Base-by-base conservation (phyloP, 257 asterid genomes). In the Gynochthodes officinalis region DNA sequence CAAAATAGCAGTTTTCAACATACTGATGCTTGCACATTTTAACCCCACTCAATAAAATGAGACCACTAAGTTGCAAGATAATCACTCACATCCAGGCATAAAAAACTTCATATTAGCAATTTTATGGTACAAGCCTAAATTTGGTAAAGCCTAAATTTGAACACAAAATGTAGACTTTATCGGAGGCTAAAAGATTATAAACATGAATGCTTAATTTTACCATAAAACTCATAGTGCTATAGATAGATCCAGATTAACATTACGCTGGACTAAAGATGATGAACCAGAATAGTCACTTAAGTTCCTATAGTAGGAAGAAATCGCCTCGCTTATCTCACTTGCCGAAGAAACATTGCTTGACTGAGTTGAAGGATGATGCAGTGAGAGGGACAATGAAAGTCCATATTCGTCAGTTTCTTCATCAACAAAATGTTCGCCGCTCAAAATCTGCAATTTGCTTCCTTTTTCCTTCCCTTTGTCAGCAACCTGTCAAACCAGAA, bases 241-340 rank as follows among this genome's bases (percentile, higher is more conserved):
- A 28, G 97, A 89, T 25, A 91, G 87, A 72, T 87, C 86, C 19
- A 91, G 84, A 80, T 86, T 82, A 62, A 87, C 69, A 27, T 28
- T 35, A 62, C 43, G 76, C 2, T 75, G 71, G 52, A 43, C 66
- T 16, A 73, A 70, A 2, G 59, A 55, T 76, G 84, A 77, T 59
- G 5, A 28, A 71, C 70, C 77, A 23, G 74, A 77, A 23, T 23
- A 44, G 58, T 69, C 70, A 12, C 30, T 37, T 15, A 73, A 50
- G 60, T 64, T 76, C 9, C 76, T 66, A 0, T 81, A 42, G 43
- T 60, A 64, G 1, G 87, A 81, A 32, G 63, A 57, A 42, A 80
- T 70, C 4, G 86, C 84, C 73, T 87, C 95, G 66, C 88, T 84
- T 53, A 83, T 83, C 72, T 90, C 97, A 74, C 90, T 85, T 0